Evolutionary conservation across 164 flowering plant species (phyloP).

Genomic region (Echeveria elegans): DNA sequence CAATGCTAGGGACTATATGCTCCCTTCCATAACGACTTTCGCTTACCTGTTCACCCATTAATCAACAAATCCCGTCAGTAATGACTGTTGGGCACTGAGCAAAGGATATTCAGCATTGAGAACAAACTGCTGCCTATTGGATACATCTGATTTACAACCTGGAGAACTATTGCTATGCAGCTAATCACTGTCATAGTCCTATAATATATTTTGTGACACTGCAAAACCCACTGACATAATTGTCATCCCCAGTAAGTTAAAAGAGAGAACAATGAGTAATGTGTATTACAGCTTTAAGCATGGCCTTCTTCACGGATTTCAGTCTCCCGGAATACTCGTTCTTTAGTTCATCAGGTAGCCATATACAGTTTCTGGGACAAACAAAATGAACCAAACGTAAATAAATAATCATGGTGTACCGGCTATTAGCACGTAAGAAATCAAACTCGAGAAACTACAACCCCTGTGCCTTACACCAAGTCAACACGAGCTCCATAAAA

Average conservation of each 20-base stretch:
- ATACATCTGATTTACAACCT: neutral
- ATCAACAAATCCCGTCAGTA: neutral
- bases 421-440: neutral
- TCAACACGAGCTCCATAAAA: neutral
- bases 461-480: neutral
- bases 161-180: neutral
- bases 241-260: neutral
- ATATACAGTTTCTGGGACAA: constrained; percentile 49
- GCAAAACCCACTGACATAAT: neutral
- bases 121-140: constrained; percentile 3
- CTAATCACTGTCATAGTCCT: neutral
- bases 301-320: constrained; percentile 49
- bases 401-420: neutral
- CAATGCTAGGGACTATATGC: constrained; percentile 68
- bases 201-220: neutral
- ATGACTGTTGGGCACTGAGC: neutral
- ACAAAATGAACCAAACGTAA: neutral
- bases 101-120: neutral
- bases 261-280: neutral
- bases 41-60: constrained; percentile 31
- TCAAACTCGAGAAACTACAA: neutral
- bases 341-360: constrained; percentile 57
- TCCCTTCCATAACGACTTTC: constrained; percentile 82
- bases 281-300: constrained; percentile 59
- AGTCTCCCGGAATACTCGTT: constrained; percentile 39